These are phyloP conservation scores for Monilinia fructicola DNA, from an alignment of 2,329 filamentous ascomycete genomes.

Conservation along the genomic window DNA sequence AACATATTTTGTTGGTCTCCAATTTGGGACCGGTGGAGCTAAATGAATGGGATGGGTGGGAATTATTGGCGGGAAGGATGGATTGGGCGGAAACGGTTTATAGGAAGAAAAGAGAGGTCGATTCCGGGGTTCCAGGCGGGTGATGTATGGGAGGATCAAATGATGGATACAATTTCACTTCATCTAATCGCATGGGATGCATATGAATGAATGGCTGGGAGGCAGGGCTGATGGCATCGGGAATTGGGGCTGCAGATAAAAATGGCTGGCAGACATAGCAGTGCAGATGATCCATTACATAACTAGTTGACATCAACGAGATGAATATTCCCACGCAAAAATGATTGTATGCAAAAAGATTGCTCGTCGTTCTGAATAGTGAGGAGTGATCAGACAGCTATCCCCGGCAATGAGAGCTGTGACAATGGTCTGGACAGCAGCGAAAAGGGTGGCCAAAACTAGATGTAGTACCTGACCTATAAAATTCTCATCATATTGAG, in stretches of 20 bases:
- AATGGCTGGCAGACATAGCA: constrained; percentile 5
- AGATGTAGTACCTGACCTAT: too few relatives aligned
- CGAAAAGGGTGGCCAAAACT: too few relatives aligned
- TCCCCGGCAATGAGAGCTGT: too few relatives aligned
- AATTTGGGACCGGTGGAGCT: neutral
- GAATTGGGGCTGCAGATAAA: constrained; percentile 5
- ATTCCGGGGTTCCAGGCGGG: neutral
- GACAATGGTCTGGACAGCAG: too few relatives aligned
- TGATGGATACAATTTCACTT: neutral
- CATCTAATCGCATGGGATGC: constrained; percentile 12
- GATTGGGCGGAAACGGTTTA: neutral
- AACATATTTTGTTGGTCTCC: neutral
- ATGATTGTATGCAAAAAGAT: neutral
- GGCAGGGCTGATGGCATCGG: neutral
- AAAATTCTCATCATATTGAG: too few relatives aligned
- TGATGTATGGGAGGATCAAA: neutral
- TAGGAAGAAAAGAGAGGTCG: constrained; percentile 12
- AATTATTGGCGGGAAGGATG: constrained; percentile 1
- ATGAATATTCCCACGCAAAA: neutral
- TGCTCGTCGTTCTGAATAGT: neutral
- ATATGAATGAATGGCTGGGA: constrained; percentile 4
- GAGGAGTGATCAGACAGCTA: neutral
- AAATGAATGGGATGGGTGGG: constrained; percentile 3
- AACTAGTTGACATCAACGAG: neutral
- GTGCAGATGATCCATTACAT: constrained; percentile 3